Evolutionary conservation across 2,329 filamentous ascomycete species (phyloP), one percentile per base, ranked within the genome.

Genomic region (Furcasterigmium sp.): DNA sequence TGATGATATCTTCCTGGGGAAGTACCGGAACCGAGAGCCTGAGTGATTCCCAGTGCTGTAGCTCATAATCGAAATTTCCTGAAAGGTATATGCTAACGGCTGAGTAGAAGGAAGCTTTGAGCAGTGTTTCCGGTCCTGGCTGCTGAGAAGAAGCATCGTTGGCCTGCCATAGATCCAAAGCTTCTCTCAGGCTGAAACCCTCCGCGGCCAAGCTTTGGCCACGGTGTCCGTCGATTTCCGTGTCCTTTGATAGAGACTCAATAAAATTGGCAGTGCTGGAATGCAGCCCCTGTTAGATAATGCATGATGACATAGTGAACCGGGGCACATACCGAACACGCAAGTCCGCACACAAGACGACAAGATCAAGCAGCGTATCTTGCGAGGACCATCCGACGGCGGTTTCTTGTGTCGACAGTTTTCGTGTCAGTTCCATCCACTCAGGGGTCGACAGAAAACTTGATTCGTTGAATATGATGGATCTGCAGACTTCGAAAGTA

Each of bases 11-110:
- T 0, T 44, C 38, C 8, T 52, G 47, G 7, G 41, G 25, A 0
- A 64, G 23, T 0, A 48, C 55, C 0, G 62, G 55, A 0, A 57
- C n/a, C 51, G 0, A 37, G 4, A 4, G 61, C 46, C 1, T 41
- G 52, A 9, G 57, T 46, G 0, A 34, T 36, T 0, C 46, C 63
- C 63, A 65, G 15, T 56, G 49, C 8, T 38, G 18, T 3, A 60
- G 52, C 9, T 64, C 60, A 13, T 65, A 65, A 45, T 65, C 63
- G 25, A 62, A 65, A 3, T 59, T 53, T 1, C 62, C 63, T 0
- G 63, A 66, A 5, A 66, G 53, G 26, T 65, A 65, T 6, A 65
- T 62, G 37, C 61, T 63, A 2, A 56, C 61, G 5, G 63, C 59
- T 0, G 62, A 52, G 19, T 52, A 55, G 43, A 59, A 64, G 3